These are phyloP conservation scores for Phytophthora brassicae DNA, from an alignment of 352 stramenopile genomes.

Conservation along the genomic window DNA sequence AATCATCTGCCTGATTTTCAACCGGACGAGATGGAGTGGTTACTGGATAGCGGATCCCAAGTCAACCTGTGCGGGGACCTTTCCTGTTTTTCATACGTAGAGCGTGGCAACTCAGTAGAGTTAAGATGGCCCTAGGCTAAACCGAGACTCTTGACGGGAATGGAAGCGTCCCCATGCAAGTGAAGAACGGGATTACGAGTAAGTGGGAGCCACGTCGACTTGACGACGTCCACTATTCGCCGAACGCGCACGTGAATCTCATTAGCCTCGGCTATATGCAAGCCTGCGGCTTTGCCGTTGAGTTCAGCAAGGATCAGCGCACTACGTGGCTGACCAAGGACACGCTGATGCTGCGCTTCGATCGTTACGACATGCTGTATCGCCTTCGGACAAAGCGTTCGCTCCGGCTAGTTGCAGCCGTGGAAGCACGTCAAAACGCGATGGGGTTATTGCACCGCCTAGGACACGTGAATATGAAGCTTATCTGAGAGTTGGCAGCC, in stretches of 20 bases:
- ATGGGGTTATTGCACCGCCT: constrained; percentile 17
- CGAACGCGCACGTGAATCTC: constrained; percentile 9
- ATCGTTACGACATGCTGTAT: constrained; percentile 14
- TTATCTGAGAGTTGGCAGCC: not conserved
- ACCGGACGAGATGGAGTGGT: too few relatives aligned
- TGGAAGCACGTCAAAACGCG: not conserved
- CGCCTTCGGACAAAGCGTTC: constrained; percentile 1
- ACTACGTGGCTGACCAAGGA: constrained; percentile 5
- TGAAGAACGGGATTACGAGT: not conserved
- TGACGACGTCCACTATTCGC: constrained; percentile 19
- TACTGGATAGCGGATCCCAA: too few relatives aligned
- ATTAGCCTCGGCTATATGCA: constrained; percentile 15
- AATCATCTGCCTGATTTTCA: too few relatives aligned
- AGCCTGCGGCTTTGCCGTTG: constrained; percentile 1
- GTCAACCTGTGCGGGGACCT: too few relatives aligned
- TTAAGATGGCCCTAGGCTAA: too few relatives aligned
- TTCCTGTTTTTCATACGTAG: too few relatives aligned
- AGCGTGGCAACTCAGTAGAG: too few relatives aligned
- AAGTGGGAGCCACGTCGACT: constrained; percentile 12
- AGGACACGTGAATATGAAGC: constrained; percentile 10
- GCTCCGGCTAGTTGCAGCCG: not conserved
- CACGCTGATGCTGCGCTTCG: constrained; percentile 10
- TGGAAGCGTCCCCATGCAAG: not conserved
- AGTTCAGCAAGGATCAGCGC: constrained; percentile 6
- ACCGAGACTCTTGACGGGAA: not conserved